Percentiles rank a stretch among this genome's conserved stretches.
Conservation (phyloP, 768 basidiomycete species). For the Crucibulum laeve region DNA sequence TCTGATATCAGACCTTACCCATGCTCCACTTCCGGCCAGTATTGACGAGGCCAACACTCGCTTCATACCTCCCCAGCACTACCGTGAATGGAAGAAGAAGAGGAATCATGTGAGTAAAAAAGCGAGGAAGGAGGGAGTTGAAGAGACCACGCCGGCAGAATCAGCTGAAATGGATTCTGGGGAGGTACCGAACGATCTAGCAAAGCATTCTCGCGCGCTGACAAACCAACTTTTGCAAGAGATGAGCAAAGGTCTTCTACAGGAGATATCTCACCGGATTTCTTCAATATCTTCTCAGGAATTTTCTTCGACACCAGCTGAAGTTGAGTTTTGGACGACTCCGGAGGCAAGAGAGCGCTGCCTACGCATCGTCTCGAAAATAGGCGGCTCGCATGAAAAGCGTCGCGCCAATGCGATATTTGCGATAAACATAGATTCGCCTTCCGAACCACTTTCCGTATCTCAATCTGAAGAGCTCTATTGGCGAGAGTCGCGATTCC, state of each 20-base stretch:
- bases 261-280: constrained; percentile 56
- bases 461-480: constrained; percentile 39
- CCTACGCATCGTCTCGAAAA: constrained; percentile 72
- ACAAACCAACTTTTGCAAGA: constrained; percentile 73
- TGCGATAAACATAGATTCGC: constrained; percentile 14
- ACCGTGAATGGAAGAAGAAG: constrained; percentile 57
- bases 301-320: not conserved
- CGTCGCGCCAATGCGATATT: constrained; percentile 63
- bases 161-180: constrained; percentile 20
- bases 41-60: constrained; percentile 55
- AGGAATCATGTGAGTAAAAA: constrained; percentile 18
- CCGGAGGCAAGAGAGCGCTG: constrained; percentile 70
- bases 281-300: constrained; percentile 11
- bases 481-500: constrained; percentile 63
- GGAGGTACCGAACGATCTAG: constrained; percentile 30
- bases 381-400: constrained; percentile 70
- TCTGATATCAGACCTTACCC: constrained; percentile 77
- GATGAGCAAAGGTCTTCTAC: constrained; percentile 55
- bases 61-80: constrained; percentile 57
- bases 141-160: constrained; percentile 3
- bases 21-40: constrained; percentile 57
- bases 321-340: constrained; percentile 77
- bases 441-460: constrained; percentile 8
- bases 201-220: constrained; percentile 66
- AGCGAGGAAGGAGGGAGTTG: constrained; percentile 2